These are phyloP conservation scores for Aspergillus terreus DNA, from an alignment of 2,329 filamentous ascomycete genomes.

Conservation along the genomic window DNA sequence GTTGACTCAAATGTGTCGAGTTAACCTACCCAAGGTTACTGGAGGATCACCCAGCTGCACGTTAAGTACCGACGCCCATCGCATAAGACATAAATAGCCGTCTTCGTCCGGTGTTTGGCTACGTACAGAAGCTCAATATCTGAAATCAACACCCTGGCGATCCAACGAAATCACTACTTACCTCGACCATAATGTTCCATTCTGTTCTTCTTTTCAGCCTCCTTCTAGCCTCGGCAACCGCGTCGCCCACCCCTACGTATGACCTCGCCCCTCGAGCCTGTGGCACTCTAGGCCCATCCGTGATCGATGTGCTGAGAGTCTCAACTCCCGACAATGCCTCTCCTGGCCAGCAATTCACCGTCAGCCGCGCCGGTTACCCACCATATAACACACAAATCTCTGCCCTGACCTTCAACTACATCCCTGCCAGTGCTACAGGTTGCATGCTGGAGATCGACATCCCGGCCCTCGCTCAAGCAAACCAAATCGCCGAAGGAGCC, in stretches of 20 bases:
- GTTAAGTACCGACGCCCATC: too few relatives aligned
- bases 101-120: too few relatives aligned
- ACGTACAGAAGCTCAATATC: too few relatives aligned
- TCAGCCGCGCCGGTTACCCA: constrained; percentile 8
- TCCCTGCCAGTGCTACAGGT: constrained; percentile 13
- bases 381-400: constrained; percentile 4
- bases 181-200: too few relatives aligned
- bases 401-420: constrained; percentile 14
- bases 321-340: constrained; percentile 8
- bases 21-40: too few relatives aligned
- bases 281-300: constrained; percentile 8
- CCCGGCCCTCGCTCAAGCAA: constrained; percentile 5
- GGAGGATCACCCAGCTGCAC: too few relatives aligned
- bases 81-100: too few relatives aligned
- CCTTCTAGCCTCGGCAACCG: constrained; percentile 1
- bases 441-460: constrained; percentile 16
- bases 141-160: too few relatives aligned
- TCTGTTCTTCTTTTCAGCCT: not conserved
- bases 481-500: constrained; percentile 11
- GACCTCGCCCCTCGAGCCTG: constrained; percentile 14
- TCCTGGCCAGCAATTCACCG: constrained; percentile 8
- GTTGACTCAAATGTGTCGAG: too few relatives aligned
- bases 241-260: constrained; percentile 6
- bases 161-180: too few relatives aligned
- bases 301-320: constrained; percentile 12